Conservation (phyloP, 352 stramenopile species). For the Aphanomyces invadans region DNA sequence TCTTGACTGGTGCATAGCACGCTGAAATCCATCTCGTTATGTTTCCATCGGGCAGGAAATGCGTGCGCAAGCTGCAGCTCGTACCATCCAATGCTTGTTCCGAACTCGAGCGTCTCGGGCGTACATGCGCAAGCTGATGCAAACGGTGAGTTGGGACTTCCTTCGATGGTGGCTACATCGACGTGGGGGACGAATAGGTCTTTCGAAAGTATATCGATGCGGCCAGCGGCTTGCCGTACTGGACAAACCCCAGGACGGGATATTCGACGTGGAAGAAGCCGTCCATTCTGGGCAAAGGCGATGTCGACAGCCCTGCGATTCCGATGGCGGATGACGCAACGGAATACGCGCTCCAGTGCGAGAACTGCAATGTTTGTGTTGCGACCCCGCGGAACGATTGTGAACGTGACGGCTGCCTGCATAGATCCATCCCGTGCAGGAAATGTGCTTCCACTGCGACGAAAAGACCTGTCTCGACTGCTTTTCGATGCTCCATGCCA, state of each 20-base stretch:
- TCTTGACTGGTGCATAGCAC: too few relatives aligned
- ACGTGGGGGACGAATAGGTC: neutral
- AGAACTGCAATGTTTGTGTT: constrained; percentile 20
- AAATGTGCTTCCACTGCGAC: constrained; percentile 22
- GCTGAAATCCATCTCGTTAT: too few relatives aligned
- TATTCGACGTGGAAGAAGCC: constrained; percentile 71
- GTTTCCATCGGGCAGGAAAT: too few relatives aligned
- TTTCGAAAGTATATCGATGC: constrained; percentile 74
- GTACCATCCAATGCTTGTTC: constrained; percentile 7
- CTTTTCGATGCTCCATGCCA: constrained; percentile 9
- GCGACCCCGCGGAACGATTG: too few relatives aligned
- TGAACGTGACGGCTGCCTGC: too few relatives aligned
- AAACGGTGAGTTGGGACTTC: neutral
- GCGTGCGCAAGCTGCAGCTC: neutral
- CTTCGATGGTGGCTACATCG: neutral
- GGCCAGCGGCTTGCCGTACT: constrained; percentile 53
- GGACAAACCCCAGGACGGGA: constrained; percentile 54
- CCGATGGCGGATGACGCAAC: constrained; percentile 25
- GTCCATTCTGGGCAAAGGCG: constrained; percentile 36
- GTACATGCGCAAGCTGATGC: constrained; percentile 11
- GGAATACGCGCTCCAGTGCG: constrained; percentile 12
- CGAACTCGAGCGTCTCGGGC: neutral
- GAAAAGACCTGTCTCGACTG: constrained; percentile 14
- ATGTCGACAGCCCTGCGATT: constrained; percentile 42
- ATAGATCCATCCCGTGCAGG: constrained; percentile 18